Percentiles rank a stretch among this genome's conserved stretches.
Evolutionary conservation across 805 yeast species (phyloP).

Genomic region (Lachancea cidri): DNA sequence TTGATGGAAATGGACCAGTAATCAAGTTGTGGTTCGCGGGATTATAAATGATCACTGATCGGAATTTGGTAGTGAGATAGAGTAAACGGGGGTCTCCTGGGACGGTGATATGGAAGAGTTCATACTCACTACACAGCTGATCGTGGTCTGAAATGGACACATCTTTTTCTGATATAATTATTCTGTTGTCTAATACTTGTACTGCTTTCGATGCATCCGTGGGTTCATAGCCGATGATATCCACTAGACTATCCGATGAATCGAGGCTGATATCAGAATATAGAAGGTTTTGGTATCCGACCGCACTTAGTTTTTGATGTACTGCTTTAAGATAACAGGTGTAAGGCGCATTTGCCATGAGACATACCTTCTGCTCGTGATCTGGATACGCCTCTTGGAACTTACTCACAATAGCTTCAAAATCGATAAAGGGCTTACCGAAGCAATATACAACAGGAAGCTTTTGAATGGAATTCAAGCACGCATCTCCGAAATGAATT

Average conservation of each 20-base stretch:
- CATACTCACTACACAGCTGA: conserved; percentile 40
- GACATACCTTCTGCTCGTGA: conserved; percentile 40
- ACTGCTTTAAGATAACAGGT: conserved; percentile 42
- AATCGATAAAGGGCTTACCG: conserved; percentile 59
- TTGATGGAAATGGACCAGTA: conserved; percentile 67
- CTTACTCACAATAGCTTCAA: conserved; percentile 32
- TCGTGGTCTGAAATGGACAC: conserved; percentile 26
- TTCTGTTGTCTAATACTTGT: conserved; percentile 32
- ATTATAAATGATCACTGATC: conserved; percentile 47
- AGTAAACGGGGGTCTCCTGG: conserved; percentile 80
- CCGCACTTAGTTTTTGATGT: conserved; percentile 29
- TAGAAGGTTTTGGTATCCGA: conserved; percentile 33
- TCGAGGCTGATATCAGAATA: conserved; percentile 38
- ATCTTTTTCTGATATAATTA: conserved; percentile 21
- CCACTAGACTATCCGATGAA: conserved; percentile 31
- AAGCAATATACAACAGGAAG: conserved; percentile 76
- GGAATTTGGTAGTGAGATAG: conserved; percentile 67
- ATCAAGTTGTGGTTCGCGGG: conserved; percentile 30
- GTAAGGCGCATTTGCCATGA: conserved; percentile 75
- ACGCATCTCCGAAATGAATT: conserved; percentile 93
- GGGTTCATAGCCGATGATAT: conserved; percentile 38
- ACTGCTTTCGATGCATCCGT: conserved; percentile 11
- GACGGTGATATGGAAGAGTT: conserved; percentile 60
- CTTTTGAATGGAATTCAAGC: conserved; percentile 71
- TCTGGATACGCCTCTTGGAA: conserved; percentile 43